Percentiles rank a stretch among this genome's conserved stretches.
Conservation (phyloP, 257 asterid genomes). For the Catharanthus roseus region DNA sequence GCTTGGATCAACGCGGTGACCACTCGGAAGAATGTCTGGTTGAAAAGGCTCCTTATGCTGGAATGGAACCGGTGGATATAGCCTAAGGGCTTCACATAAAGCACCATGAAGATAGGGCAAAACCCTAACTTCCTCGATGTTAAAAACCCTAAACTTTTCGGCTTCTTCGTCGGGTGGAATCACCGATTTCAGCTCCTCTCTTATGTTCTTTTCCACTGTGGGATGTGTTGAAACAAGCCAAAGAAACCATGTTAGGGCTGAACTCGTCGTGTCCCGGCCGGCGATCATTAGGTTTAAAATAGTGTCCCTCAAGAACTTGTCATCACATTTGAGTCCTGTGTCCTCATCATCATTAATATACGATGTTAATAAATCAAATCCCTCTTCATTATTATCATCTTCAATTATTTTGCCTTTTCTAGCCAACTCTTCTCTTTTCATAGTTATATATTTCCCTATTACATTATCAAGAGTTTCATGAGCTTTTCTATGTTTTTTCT, state of each 20-base stretch:
- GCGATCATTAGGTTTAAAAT: constrained; percentile 51
- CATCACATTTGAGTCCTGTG: constrained; percentile 19
- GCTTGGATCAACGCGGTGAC: constrained; percentile 39
- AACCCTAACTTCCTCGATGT: constrained; percentile 21
- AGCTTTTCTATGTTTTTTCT: constrained; percentile 31
- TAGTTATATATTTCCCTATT: constrained; percentile 24
- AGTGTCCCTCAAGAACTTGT: constrained; percentile 46
- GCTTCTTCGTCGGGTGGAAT: background rate
- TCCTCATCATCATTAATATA: constrained; percentile 23
- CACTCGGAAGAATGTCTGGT: constrained; percentile 45
- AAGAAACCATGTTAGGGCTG: constrained; percentile 51
- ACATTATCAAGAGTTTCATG: constrained; percentile 31
- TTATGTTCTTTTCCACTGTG: constrained; percentile 22
- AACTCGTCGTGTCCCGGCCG: constrained; percentile 53
- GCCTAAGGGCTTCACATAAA: constrained; percentile 41
- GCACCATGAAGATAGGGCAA: constrained; percentile 50
- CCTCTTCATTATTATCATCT: constrained; percentile 17
- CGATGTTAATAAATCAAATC: constrained; percentile 35
- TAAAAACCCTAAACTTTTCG: constrained; percentile 22
- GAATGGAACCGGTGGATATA: constrained; percentile 61
- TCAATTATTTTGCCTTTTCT: background rate
- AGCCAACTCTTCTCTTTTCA: constrained; percentile 21
- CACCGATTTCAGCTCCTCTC: constrained; percentile 31
- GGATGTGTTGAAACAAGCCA: constrained; percentile 52
- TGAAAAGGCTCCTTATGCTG: constrained; percentile 49